Percentiles rank a stretch among this genome's conserved stretches.
Evolutionary conservation across 768 basidiomycete genomes (phyloP).

Genomic region (Mrakia blollopis): DNA sequence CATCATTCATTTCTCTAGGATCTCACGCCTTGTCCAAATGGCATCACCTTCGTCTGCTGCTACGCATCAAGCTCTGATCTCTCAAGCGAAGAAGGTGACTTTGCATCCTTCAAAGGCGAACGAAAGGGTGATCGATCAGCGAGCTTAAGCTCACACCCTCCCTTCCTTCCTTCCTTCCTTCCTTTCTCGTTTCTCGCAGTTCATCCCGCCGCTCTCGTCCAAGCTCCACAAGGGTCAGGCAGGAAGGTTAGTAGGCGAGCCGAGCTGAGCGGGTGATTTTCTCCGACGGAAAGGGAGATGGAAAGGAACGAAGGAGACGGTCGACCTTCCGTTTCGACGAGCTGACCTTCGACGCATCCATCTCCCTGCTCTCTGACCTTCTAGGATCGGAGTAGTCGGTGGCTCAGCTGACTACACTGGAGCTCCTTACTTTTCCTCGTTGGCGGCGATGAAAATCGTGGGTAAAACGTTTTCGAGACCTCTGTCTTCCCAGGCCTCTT

Average conservation of each 20-base stretch:
- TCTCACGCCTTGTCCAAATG: neutral
- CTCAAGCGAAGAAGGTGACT: conserved; percentile 17
- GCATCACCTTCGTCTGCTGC: neutral
- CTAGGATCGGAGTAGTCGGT: conserved; percentile 27
- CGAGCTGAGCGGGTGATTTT: too few species aligned
- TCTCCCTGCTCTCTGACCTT: too few species aligned
- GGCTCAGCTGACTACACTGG: conserved; percentile 67
- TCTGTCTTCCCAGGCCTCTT: too few species aligned
- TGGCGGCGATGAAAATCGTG: conserved; percentile 81
- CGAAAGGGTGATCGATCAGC: neutral
- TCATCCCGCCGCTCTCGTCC: conserved; percentile 6
- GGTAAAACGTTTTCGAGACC: neutral
- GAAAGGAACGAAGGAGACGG: too few species aligned
- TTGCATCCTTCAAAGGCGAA: neutral
- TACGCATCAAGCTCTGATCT: conserved; percentile 4
- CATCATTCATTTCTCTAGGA: neutral
- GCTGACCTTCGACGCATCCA: too few species aligned
- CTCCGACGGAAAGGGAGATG: too few species aligned
- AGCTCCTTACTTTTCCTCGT: conserved; percentile 91
- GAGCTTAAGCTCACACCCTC: neutral
- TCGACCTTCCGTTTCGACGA: too few species aligned
- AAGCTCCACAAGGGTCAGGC: conserved; percentile 33
- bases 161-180: neutral
- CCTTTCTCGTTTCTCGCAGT: conserved; percentile 10
- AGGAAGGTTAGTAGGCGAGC: neutral